Evolutionary conservation across 2,329 filamentous ascomycete species (phyloP), one percentile per base, ranked within the genome.

Genomic region (Sclerotiophoma versabilis): DNA sequence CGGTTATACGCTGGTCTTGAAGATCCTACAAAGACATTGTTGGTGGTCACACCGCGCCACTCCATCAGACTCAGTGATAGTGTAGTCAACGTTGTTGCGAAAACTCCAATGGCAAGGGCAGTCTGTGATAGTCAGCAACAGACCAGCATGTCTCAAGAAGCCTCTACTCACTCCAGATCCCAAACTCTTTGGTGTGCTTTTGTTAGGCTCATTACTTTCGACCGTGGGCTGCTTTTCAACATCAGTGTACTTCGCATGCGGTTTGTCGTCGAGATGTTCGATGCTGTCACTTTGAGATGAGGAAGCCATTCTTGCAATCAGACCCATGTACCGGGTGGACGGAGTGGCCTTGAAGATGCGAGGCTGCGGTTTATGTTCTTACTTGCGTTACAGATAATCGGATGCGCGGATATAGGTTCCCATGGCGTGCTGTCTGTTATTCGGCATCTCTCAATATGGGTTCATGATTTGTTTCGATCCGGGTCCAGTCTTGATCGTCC

Each of bases 61-160:
- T 82, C 82, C 81, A 84, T 84, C 42, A 84, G 65, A n/a, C 77
- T 77, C 0, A 84, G 68, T 0, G 81, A 83, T 0, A 85, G 69
- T 0, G 82, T 84, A 0, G 80, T 83, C 14, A 85, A 61, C 0
- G 83, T 84, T 1, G 81, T 84, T 0, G 80, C 77, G 57, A 85
- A 84, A 3, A 79, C 81, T 0, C 81, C 81, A 26, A 84, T 79
- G 0, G 79, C 79, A 0, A 84, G 66, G 0, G 80, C 79, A 9
- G 80, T 81, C 77, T 79, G 33, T n/a, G n/a, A 3, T 19, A 0
- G 17, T 62, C 30, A 61, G 45, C 14, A 17, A 7, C 10, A 11
- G 5, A 15, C 2, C 78, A 10, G 79, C 80, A 12, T 25, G 3
- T 19, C n/a, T 8, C 4, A 4, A 22, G 14, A 9, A 9, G 6